Base-by-base conservation (phyloP, 2,329 filamentous ascomycete genomes). In the Epichloe festucae region DNA sequence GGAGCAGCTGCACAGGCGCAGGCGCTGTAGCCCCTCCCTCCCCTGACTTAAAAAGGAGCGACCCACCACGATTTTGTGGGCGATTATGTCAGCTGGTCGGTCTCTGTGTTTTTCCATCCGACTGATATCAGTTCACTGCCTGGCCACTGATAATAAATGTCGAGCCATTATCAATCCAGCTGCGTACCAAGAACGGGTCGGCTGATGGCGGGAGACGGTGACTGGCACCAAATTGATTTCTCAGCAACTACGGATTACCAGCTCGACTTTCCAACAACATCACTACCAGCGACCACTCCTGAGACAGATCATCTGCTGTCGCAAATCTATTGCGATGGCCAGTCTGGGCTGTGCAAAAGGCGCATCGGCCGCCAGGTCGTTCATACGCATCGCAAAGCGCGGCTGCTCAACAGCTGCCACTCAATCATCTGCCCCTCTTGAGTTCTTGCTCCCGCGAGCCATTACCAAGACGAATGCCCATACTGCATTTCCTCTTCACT, bases 371-470 rank as follows among this genome's bases (percentile, higher is more conserved):
- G 71, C 67, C 4, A 63, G 59, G 39, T 65, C 66, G 3, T 74
- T 74, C 55, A 54, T 74, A 34, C 69, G 70, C 51, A 63, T 74
- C 15, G 68, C 66, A 35, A 65, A 60, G 51, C 64, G 67, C 44
- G 65, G 60, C 49, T 67, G 63, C 42, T 54, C 62, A n/a, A 57
- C 60, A 15, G 55, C 58, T 5, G 21, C 60, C 51, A 52, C 60
- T 40, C 57, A 49, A 44, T 59, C 61, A 3, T 53, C 58, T 40
- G 53, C 57, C 43, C 62, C 64, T 45, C 65, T 71, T 31, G 67
- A 70, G 19, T 68, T 73, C 56, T 66, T 75, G 19, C 54, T 71
- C 35, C 73, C 71, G 17, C 59, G 60, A 55, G 58, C 54, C 54
- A 54, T 27, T 3, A 40, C 31, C 27, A 49, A 31, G 15, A 36